Conservation (phyloP, 352 stramenopile species). For the Phytophthora cactorum region DNA sequence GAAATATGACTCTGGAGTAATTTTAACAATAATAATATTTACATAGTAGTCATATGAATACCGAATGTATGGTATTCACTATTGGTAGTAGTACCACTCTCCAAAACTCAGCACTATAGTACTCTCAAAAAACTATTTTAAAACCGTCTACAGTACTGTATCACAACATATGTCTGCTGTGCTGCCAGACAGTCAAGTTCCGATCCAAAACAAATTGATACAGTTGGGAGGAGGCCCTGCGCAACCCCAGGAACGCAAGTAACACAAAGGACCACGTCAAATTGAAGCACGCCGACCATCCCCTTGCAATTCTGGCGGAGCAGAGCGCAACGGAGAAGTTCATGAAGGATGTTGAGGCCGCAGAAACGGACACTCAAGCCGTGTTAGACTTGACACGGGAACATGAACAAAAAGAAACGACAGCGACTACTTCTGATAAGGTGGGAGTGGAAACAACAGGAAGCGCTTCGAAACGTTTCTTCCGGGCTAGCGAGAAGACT, state of each 20-base stretch:
- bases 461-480: not conserved
- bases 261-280: slow-evolving; percentile 17
- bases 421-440: not conserved
- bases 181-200: not conserved
- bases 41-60: not conserved
- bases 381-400: not conserved
- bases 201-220: not conserved
- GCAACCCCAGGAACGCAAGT: slow-evolving; percentile 4
- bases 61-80: not conserved
- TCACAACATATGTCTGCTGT: slow-evolving; percentile 6
- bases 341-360: not conserved
- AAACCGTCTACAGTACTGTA: not conserved
- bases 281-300: slow-evolving; percentile 5
- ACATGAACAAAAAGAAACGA: not conserved
- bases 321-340: not conserved
- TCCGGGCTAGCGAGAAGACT: slow-evolving; percentile 6
- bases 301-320: slow-evolving; percentile 2
- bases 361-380: not conserved
- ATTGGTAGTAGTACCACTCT: not conserved
- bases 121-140: not conserved
- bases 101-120: not conserved
- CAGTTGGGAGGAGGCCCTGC: slow-evolving; percentile 12
- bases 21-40: not conserved
- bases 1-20: not conserved
- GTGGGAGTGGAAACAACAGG: not conserved